Conservation (phyloP, 164 flowering plant species). For the Aristolochia contorta region DNA sequence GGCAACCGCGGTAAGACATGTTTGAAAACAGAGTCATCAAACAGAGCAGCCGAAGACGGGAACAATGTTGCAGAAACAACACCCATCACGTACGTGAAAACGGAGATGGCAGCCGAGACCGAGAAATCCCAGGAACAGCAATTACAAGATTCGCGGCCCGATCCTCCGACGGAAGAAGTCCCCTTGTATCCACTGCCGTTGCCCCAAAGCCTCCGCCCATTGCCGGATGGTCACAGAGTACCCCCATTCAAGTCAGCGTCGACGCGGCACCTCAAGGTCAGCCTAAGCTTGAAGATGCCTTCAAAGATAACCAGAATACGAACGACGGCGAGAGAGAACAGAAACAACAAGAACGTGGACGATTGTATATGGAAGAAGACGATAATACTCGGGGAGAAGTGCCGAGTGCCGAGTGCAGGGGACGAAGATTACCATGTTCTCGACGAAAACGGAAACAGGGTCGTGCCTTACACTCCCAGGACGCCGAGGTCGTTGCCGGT, state of each 20-base stretch:
- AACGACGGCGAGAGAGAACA: conserved; percentile 6
- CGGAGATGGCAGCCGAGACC: not conserved
- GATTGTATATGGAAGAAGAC: conserved; percentile 63
- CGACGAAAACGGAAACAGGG: conserved; percentile 35
- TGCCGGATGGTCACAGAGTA: not conserved
- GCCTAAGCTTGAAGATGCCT: conserved; percentile 19
- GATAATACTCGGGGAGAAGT: conserved; percentile 68
- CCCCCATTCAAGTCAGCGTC: not conserved
- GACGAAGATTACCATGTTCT: conserved; percentile 36
- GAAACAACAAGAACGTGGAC: conserved; percentile 20
- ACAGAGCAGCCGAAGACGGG: not conserved
- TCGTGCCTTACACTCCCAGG: conserved; percentile 21
- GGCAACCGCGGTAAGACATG: conserved; percentile 13
- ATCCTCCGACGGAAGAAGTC: not conserved
- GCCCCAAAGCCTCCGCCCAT: not conserved
- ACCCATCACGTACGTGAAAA: not conserved
- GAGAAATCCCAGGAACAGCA: not conserved
- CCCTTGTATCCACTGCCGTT: not conserved
- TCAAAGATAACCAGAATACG: conserved; percentile 4
- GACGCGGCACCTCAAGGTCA: conserved; percentile 8
- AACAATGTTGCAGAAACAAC: not conserved
- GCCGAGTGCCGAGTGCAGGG: conserved; percentile 36
- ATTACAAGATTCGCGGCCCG: not conserved
- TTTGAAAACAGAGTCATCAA: not conserved
- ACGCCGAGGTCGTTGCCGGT: conserved; percentile 26